These are phyloP conservation scores for Mrakia hoshinonis DNA, from an alignment of 768 basidiomycete genomes.

Conservation along the genomic window DNA sequence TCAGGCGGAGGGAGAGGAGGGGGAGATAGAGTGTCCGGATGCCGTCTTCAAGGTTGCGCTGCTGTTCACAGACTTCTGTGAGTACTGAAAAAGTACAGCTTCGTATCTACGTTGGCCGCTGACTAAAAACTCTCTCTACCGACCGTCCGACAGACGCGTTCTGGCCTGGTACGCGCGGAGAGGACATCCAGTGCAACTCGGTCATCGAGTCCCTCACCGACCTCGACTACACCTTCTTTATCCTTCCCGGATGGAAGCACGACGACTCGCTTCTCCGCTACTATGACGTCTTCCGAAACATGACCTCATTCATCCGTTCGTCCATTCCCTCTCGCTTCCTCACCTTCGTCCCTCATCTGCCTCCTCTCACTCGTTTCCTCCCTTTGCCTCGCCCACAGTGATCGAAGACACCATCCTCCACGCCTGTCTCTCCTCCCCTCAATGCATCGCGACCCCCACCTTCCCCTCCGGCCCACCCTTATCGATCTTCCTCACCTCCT, in stretches of 20 bases:
- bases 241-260: slow-evolving; percentile 11
- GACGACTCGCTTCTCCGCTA: neutral
- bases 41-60: neutral
- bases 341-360: neutral
- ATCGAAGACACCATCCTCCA: slow-evolving; percentile 11
- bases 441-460: neutral
- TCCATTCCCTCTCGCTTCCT: neutral
- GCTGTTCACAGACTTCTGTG: slow-evolving; percentile 9
- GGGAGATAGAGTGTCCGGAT: neutral
- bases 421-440: slow-evolving; percentile 1
- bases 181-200: slow-evolving; percentile 17
- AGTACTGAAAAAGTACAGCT: too few species aligned
- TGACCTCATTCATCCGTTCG: neutral
- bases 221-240: slow-evolving; percentile 16
- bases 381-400: neutral
- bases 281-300: slow-evolving; percentile 2
- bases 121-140: neutral
- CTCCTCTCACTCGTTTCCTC: neutral
- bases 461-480: slow-evolving; percentile 10
- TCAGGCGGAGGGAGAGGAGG: neutral
- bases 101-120: too few species aligned
- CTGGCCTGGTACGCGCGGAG: slow-evolving; percentile 3
- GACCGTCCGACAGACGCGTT: neutral
- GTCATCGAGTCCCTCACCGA: slow-evolving; percentile 9
- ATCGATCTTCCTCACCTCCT: neutral